Base-by-base conservation (phyloP, 1,139 yeast genomes). In the Hyphopichia pseudoburtonii region DNA sequence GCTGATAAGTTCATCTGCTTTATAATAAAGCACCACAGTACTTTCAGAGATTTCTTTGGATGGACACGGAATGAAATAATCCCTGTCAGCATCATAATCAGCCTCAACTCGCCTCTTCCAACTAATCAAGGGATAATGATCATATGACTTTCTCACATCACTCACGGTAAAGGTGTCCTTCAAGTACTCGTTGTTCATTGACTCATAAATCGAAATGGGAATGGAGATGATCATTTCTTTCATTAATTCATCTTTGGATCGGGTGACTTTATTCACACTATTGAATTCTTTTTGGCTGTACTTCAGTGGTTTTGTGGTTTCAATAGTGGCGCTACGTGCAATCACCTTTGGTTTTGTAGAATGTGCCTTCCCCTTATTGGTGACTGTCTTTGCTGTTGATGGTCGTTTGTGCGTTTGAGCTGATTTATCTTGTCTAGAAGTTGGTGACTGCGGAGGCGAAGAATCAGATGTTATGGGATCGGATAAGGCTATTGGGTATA, bases 51-150 rank as follows among this genome's bases (percentile, higher is more conserved):
- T 43, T 4, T 67, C 54, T 23, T 53, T 60, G 0, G 69, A 57
- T 0, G 54, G 60, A 37, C 76, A 64, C 0, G 90, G 89, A 7
- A 76, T 66, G 44, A 79, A 83, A 0, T 72, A 50, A 44, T 79
- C 85, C 31, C 63, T 61, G 3, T 49, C 54, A 14, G 59, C 47
- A 46, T 75, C 73, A 50, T 77, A 80, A 1, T 54, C 49, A 1
- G 82, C 66, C 19, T 44, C 56, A 3, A 63, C 55, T 18, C 52
- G 48, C 9, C 77, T 48, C 38, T 55, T 59, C 75, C 76, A 71
- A 30, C 45, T 46, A 5, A 70, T 57, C 8, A 63, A 35, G 0
- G 74, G 73, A 4, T 54, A 39, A 28, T 40, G 28, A 4, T 35
- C 38, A 14, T 32, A 36, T 17, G 46, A 45, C 6, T 33, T 36